Conservation (phyloP, 1,139 yeast genomes). For the Lodderomyces metapsilosis region DNA sequence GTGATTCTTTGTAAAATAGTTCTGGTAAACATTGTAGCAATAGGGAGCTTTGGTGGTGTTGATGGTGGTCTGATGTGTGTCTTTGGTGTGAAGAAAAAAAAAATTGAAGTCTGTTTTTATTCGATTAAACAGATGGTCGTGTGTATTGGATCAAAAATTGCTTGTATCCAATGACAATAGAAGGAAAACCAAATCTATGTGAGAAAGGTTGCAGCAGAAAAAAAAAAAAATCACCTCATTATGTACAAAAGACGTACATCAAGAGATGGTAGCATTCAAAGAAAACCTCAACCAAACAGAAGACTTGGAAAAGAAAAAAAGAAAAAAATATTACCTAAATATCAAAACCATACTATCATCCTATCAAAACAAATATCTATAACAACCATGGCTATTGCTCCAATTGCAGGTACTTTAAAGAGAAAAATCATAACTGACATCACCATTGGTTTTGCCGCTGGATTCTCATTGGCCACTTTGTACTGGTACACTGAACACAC, state of each 20-base stretch:
- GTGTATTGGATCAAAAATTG: not conserved
- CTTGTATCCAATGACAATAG: not conserved
- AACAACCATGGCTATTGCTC: constrained; percentile 79
- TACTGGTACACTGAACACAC: constrained; percentile 56
- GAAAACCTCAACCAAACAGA: not conserved
- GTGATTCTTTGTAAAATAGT: constrained; percentile 23
- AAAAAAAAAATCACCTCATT: constrained; percentile 1
- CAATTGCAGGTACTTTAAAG: constrained; percentile 82
- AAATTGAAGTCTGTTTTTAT: not conserved
- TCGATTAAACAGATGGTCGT: not conserved
- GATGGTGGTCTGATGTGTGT: not conserved
- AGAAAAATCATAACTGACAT: constrained; percentile 83
- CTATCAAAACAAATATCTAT: too few species aligned
- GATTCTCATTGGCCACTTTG: constrained; percentile 33
- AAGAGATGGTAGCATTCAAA: not conserved
- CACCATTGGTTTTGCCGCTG: constrained; percentile 57
- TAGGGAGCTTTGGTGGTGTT: not conserved
- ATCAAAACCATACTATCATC: not conserved
- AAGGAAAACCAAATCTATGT: too few species aligned
- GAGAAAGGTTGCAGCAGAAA: not conserved
- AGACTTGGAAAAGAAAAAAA: not conserved
- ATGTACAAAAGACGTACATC: too few species aligned
- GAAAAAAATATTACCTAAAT: not conserved
- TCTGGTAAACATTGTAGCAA: constrained; percentile 14
- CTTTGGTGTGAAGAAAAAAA: not conserved